phyloP scores from a whole-genome alignment of 1,284 basidiomycete genomes.

The Inonotus hispidus region DNA sequence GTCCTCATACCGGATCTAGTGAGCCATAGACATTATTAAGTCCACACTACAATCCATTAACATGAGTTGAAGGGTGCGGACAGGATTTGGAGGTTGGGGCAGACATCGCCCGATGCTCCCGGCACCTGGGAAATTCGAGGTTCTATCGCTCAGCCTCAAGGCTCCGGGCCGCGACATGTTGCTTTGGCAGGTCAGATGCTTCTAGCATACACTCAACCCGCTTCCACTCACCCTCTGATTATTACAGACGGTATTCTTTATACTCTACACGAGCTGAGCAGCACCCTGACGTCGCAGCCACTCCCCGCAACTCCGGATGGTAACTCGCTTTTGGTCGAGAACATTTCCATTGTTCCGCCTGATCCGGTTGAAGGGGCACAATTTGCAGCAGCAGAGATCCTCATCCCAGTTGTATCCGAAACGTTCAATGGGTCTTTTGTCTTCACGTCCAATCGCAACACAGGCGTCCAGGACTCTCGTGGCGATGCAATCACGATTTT shows the following conservation, averaged over 20 bases:
- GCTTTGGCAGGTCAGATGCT: slow-evolving; percentile 41
- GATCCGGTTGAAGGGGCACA: slow-evolving; percentile 41
- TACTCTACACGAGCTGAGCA: slow-evolving; percentile 57
- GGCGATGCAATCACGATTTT: slow-evolving; percentile 65
- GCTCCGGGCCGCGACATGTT: slow-evolving; percentile 65
- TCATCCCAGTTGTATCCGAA: slow-evolving; percentile 44
- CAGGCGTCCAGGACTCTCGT: slow-evolving; percentile 38
- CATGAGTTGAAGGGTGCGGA: slow-evolving; percentile 46
- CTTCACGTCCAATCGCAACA: slow-evolving; percentile 68
- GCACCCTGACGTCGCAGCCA: slow-evolving; percentile 55
- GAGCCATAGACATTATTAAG: slow-evolving; percentile 20
- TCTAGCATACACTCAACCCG: neutral
- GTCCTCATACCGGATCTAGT: slow-evolving; percentile 63
- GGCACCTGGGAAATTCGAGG: slow-evolving; percentile 52
- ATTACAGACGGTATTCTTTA: slow-evolving; percentile 49
- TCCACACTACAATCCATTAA: neutral
- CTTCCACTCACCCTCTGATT: slow-evolving; percentile 2
- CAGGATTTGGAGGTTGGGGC: slow-evolving; percentile 56
- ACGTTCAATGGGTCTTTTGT: slow-evolving; percentile 49
- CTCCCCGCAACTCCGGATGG: slow-evolving; percentile 44
- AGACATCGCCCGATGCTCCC: slow-evolving; percentile 27
- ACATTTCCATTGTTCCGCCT: slow-evolving; percentile 50
- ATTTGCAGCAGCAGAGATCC: slow-evolving; percentile 54
- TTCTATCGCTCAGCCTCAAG: slow-evolving; percentile 52
- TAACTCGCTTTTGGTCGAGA: slow-evolving; percentile 44